Conservation (phyloP, 805 yeast species). For the Schizosaccharomyces osmophilus region DNA sequence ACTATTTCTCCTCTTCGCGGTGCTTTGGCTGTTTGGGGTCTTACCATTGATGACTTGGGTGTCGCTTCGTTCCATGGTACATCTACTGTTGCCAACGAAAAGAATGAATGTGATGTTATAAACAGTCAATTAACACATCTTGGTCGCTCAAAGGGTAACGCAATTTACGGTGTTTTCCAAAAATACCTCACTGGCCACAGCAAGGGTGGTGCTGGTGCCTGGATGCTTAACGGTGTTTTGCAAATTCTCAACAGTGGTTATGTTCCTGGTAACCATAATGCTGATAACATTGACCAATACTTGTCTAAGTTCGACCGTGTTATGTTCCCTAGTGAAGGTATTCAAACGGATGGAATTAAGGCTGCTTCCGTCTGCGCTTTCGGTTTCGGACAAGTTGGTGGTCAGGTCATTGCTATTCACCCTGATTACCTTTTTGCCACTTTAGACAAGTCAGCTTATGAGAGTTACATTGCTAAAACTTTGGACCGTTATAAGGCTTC, state of each 20-base stretch:
- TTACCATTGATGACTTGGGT: constrained; percentile 81
- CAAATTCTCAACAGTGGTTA: constrained; percentile 80
- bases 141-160: constrained; percentile 94
- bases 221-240: constrained; percentile 97
- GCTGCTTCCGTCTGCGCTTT: constrained; percentile 93
- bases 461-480: constrained; percentile 47
- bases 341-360: constrained; percentile 89
- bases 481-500: constrained; percentile 63
- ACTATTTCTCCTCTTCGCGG: constrained; percentile 94
- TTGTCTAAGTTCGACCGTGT: constrained; percentile 70
- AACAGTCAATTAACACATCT: constrained; percentile 81
- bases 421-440: constrained; percentile 82
- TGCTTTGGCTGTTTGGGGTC: constrained; percentile 77
- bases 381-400: constrained; percentile 99
- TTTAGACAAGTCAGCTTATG: constrained; percentile 46
- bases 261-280: constrained; percentile 97
- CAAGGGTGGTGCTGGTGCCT: constrained; percentile 99
- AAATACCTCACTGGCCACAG: constrained; percentile 98
- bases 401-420: constrained; percentile 74
- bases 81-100: constrained; percentile 92
- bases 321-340: constrained; percentile 77
- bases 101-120: constrained; percentile 85
- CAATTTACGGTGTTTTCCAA: constrained; percentile 95
- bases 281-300: constrained; percentile 74
- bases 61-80: constrained; percentile 99